Evolutionary conservation across 176 grass and related monocot species (phyloP), one percentile per base, ranked within the genome.

Genomic region (Hordeum marinum): DNA sequence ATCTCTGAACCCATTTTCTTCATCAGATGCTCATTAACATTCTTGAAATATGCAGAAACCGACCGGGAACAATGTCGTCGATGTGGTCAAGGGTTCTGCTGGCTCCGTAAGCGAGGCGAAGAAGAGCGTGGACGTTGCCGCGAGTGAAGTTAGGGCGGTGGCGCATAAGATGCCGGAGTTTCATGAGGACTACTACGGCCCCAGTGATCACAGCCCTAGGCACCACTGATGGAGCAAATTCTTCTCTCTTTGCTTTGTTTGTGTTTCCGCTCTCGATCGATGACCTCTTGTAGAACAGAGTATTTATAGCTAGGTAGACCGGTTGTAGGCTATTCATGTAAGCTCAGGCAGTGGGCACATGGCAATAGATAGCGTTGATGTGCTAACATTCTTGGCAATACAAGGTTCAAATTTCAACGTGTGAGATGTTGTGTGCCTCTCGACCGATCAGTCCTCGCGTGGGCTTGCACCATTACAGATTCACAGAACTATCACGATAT

Each of bases 121-220:
- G 90, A 71, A 70, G 29, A 84, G 58, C 63, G 12, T 17, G 0
- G 0, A 43, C 6, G 27, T 84, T 24, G 24, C 25, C 13, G 66
- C 23, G 14, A 9, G 76, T 61, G 65, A 82, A 50, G 27, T 87
- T 26, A 59, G 61, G 34, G 86, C 82, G 12, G 60, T 67, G 11
- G 85, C 80, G 2, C 85, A 93, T 74, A 87, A 76, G 70, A 50
- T 95, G 35, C 93, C 85, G 11, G 82, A 76, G 63, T 87, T 95
- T 63, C 90, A 95, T 4, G 93, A 93, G 59, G 93, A 93, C 76
- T 95, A 95, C 84, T 93, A 90, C 41, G 93, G 90, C 12, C 90
- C 90, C 17, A 90, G 86, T 34, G 93, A 93, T 23, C 90, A 95
- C 46, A 84, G 84, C 24, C 88, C 94, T 1, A 95, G 83, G 13